Base-by-base conservation (phyloP, 2,329 filamentous ascomycete genomes). In the Samsoniella hepiali region DNA sequence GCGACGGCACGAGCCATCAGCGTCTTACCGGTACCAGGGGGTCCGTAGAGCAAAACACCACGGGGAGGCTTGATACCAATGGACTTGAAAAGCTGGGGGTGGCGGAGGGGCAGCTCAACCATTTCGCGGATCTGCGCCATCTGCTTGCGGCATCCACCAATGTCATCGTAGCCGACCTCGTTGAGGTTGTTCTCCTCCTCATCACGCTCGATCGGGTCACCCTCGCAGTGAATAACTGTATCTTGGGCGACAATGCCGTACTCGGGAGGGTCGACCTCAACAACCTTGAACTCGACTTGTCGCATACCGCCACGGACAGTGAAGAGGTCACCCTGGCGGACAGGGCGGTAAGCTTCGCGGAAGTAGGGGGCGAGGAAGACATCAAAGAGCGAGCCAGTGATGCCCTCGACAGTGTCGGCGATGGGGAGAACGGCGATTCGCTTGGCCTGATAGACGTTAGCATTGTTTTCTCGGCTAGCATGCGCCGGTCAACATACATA, bases 121-220 rank as follows among this genome's bases (percentile, higher is more conserved):
- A 99, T 88, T 79, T 99, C 95, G 76, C 95, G 91, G 72, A 99
- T 97, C 84, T 99, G 95, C 67, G 95, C 95, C 95, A 99, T 98
- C 82, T 99, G 95, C 83, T 99, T 99, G 75, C 95, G 88, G 86
- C 95, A 98, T 70, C 95, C 95, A 85, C 95, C 95, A 80, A 99
- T 99, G 75, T 99, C 95, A 73, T 99, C 95, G 76, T 99, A 99
- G 56, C 95, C 95, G 69, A 99, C 95, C 80, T 99, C 95, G 76
- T 98, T 99, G 70, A 99, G 84, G 81, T 98, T 99, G 77, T 96
- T 96, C 84, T 99, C 95, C 79, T 99, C 95, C 73, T 99, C 95
- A 72, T 99, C 95, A 71, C 95, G 93, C 82, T 98, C 93, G 72
- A 99, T 97, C 22, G 78, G 77, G 77, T 97, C 93, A 68, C 95